phyloP scores from a whole-genome alignment of 805 yeast species.

The Yarrowia sp. region DNA sequence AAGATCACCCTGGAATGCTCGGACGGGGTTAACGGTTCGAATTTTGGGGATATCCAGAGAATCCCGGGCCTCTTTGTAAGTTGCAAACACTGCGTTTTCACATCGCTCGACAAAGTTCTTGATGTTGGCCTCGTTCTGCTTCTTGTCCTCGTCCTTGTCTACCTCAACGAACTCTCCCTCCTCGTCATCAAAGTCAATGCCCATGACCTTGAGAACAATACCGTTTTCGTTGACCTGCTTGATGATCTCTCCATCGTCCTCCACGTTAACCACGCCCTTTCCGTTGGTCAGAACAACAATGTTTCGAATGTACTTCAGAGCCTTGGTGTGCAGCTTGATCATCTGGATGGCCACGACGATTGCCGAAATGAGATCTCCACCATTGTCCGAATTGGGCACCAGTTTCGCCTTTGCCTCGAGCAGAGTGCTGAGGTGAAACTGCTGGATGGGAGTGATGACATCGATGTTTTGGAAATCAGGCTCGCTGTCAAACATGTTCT shows the following conservation, averaged over 20 bases:
- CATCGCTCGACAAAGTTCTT: conserved; percentile 3
- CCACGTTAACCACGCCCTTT: conserved; percentile 22
- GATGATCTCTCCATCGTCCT: conserved; percentile 8
- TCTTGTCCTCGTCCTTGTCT: conserved; percentile 16
- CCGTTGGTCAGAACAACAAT: conserved; percentile 42
- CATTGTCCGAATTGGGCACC: conserved; percentile 15
- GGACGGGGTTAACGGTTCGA: conserved; percentile 49
- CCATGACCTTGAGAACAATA: conserved; percentile 30
- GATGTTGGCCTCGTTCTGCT: conserved; percentile 13
- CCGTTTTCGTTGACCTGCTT: conserved; percentile 25
- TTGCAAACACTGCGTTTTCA: conserved; percentile 27
- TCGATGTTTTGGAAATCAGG: conserved; percentile 3
- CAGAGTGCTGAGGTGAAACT: conserved; percentile 26
- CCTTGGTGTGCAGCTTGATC: conserved; percentile 34
- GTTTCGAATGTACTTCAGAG: conserved; percentile 41
- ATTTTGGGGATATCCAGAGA: conserved; percentile 34
- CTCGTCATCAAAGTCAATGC: conserved; percentile 29
- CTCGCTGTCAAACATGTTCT: neutral
- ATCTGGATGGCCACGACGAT: conserved; percentile 42
- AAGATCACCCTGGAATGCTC: conserved; percentile 49
- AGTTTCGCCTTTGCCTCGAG: conserved; percentile 24
- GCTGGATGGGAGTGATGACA: neutral
- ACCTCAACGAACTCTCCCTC: neutral
- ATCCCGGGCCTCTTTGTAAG: conserved; percentile 29
- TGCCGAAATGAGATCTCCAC: conserved; percentile 29